Evolutionary conservation across 2,329 filamentous ascomycete genomes (phyloP).

Genomic region (Fusarium buharicum): DNA sequence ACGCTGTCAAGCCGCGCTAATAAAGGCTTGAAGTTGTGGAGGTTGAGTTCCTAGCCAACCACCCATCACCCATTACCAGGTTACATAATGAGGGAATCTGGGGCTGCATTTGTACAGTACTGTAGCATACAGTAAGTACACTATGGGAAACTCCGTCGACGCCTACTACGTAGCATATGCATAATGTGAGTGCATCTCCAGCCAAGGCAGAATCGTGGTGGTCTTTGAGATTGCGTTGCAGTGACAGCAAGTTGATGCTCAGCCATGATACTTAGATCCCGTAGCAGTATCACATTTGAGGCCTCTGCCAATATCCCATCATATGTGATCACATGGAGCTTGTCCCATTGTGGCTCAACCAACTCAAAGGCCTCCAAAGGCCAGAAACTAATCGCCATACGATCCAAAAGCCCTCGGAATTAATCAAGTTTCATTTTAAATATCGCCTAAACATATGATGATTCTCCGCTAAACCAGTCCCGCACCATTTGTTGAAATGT

Average conservation of each 20-base stretch:
- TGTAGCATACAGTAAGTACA: neutral
- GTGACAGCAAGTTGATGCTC: neutral
- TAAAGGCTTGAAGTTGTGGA: conserved; percentile 23
- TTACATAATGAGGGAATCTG: conserved; percentile 8
- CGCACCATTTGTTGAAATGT: conserved; percentile 47
- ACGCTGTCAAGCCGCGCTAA: conserved; percentile 15
- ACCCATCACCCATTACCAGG: neutral
- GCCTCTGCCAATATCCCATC: neutral
- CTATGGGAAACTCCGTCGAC: conserved; percentile 19
- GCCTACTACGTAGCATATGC: conserved; percentile 17
- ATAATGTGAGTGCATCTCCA: conserved; percentile 3
- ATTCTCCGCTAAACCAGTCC: conserved; percentile 30
- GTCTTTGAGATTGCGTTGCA: neutral
- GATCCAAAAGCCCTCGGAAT: neutral
- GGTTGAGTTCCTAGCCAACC: conserved; percentile 29
- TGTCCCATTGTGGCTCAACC: neutral
- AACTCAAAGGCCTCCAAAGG: neutral
- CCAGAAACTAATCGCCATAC: neutral
- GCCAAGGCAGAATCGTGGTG: conserved; percentile 32
- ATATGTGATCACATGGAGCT: neutral
- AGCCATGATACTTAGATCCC: conserved; percentile 1
- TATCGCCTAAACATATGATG: conserved; percentile 30
- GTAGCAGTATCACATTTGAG: neutral
- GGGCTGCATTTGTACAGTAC: conserved; percentile 10
- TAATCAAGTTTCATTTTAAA: conserved; percentile 18